A percentile compares a stretch with the other conserved stretches of the same genome.
Evolutionary conservation across 371 early-diverging fungal species (phyloP).

Genomic region (Blyttiomyces sp.): DNA sequence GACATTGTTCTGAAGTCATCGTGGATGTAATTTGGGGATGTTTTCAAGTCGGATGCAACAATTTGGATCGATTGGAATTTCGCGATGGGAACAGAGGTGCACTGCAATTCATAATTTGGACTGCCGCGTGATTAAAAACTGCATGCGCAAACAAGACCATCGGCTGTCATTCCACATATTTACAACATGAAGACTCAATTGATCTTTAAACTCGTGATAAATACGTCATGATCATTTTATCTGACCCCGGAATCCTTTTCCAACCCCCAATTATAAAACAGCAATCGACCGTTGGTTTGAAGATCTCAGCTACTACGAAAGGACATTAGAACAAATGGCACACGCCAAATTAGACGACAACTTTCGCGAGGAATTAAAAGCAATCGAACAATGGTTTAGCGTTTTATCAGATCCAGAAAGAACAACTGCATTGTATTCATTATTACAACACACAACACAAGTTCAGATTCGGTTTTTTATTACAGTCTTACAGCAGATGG

Average conservation of each 20-base stretch:
- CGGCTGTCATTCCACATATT: background rate
- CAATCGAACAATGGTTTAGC: slow-evolving; percentile 92
- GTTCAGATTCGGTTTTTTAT: slow-evolving; percentile 91
- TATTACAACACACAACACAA: slow-evolving; percentile 83
- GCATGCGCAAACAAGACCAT: background rate
- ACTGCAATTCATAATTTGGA: no score
- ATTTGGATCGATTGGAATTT: no score
- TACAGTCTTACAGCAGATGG: slow-evolving; percentile 86
- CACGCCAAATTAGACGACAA: slow-evolving; percentile 81
- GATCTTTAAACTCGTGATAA: no score
- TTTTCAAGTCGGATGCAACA: no score
- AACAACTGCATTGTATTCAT: slow-evolving; percentile 83
- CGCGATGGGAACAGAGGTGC: no score
- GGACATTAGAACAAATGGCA: slow-evolving; percentile 92
- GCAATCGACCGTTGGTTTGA: slow-evolving; percentile 89
- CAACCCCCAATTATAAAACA: slow-evolving; percentile 1
- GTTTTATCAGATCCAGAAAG: slow-evolving; percentile 87
- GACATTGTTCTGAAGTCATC: background rate
- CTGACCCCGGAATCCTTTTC: background rate
- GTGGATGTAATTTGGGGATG: background rate
- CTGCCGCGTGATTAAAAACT: no score
- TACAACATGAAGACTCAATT: background rate
- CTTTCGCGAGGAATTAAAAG: slow-evolving; percentile 89
- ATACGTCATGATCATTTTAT: background rate
- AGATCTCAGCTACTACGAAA: slow-evolving; percentile 84